Evolutionary conservation across 2,329 filamentous ascomycete genomes (phyloP).

Genomic region (Aureobasidium sp.): DNA sequence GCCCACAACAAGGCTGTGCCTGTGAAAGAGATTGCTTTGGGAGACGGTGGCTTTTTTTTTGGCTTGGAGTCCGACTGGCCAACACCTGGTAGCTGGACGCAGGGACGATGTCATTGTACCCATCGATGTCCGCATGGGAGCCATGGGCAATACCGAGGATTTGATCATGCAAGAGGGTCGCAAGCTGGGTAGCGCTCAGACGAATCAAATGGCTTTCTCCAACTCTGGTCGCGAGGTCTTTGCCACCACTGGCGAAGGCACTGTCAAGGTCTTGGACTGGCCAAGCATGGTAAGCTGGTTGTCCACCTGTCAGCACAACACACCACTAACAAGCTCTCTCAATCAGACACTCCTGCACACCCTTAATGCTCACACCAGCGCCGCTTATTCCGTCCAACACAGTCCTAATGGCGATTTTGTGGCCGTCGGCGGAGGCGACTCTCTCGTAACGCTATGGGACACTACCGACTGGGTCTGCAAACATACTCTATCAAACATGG

Average conservation of each 20-base stretch:
- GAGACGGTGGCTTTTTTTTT: conserved; percentile 34
- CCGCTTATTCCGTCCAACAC: conserved; percentile 59
- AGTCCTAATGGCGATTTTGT: conserved; percentile 64
- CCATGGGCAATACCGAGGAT: conserved; percentile 10
- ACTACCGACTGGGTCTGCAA: conserved; percentile 69
- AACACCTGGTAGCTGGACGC: conserved; percentile 61
- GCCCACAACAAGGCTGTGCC: conserved; percentile 19
- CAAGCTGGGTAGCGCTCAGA: conserved; percentile 35
- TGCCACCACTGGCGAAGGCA: conserved; percentile 62
- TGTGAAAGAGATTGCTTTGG: conserved; percentile 54
- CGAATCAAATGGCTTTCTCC: conserved; percentile 66
- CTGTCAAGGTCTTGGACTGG: conserved; percentile 60
- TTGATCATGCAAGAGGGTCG: conserved; percentile 8
- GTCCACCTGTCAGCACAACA: neutral
- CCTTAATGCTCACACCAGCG: conserved; percentile 64
- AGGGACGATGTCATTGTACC: conserved; percentile 45
- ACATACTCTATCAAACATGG: conserved; percentile 60
- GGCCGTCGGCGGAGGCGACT: conserved; percentile 67
- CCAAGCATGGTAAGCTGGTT: conserved; percentile 41
- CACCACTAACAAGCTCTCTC: neutral
- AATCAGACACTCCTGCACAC: conserved; percentile 39
- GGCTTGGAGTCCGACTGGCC: conserved; percentile 65
- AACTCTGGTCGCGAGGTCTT: conserved; percentile 65
- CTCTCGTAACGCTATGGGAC: conserved; percentile 68
- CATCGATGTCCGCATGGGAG: conserved; percentile 22